These are phyloP conservation scores for Hyaloscypha variabilis DNA, from an alignment of 495 filamentous ascomycete species.

Conservation along the genomic window DNA sequence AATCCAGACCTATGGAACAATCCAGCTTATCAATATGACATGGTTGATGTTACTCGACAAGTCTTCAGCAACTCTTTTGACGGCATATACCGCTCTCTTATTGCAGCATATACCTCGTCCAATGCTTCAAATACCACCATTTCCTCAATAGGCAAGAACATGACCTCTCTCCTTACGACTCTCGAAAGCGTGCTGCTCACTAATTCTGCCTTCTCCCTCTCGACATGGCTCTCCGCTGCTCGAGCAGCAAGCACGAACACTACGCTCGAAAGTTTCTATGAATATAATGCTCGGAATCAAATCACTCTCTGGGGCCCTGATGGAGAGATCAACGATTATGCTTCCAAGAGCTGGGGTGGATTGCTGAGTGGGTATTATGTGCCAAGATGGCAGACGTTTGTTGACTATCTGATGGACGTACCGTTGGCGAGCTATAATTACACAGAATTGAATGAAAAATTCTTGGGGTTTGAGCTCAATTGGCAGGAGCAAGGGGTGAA, in stretches of 20 bases:
- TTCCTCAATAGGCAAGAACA: conserved; percentile 31
- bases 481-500: conserved; percentile 36
- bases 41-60: conserved; percentile 55
- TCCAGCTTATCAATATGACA: conserved; percentile 49
- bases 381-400: conserved; percentile 50
- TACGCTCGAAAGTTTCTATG: conserved; percentile 41
- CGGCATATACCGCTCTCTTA: conserved; percentile 40
- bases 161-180: conserved; percentile 39
- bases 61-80: conserved; percentile 52
- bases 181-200: conserved; percentile 50
- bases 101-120: conserved; percentile 38
- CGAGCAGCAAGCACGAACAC: conserved; percentile 38
- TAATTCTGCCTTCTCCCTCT: conserved; percentile 46
- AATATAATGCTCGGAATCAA: conserved; percentile 56
- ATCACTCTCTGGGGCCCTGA: conserved; percentile 56
- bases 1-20: conserved; percentile 44
- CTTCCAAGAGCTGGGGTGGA: conserved; percentile 52
- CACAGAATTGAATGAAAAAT: conserved; percentile 32
- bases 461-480: conserved; percentile 42
- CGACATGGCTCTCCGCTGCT: conserved; percentile 45
- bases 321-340: conserved; percentile 54
- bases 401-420: conserved; percentile 45
- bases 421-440: conserved; percentile 36
- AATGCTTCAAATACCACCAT: conserved; percentile 28
- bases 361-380: conserved; percentile 51